These are phyloP conservation scores for Durusdinium trenchii DNA, from an alignment of 73 alveolate genomes.

Conservation along the genomic window DNA sequence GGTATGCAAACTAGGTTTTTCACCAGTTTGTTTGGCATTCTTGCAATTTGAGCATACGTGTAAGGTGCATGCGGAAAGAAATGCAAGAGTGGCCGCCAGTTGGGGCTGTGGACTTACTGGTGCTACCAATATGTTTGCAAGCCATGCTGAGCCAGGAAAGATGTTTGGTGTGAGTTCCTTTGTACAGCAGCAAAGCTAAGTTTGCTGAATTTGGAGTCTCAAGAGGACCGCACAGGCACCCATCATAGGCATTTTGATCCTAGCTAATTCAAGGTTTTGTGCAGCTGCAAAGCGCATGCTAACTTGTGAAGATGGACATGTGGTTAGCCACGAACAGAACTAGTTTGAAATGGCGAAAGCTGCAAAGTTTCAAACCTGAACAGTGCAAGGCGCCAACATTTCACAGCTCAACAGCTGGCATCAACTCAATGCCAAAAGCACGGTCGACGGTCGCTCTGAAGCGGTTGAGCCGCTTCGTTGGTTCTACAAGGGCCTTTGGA, in stretches of 20 bases:
- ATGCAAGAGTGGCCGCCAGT: conserved; percentile 30
- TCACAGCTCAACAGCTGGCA: not conserved
- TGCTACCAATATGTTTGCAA: conserved; percentile 54
- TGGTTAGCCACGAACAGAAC: not conserved
- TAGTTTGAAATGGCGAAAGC: not conserved
- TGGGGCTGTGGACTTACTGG: conserved; percentile 54
- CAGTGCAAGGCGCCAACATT: conserved; percentile 28
- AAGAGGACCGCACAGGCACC: conserved; percentile 9
- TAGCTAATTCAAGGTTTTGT: not conserved
- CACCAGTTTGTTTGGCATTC: too few species aligned
- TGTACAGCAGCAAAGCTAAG: conserved; percentile 7
- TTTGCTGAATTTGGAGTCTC: not conserved
- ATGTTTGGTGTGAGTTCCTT: not conserved
- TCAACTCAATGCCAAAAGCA: too few species aligned
- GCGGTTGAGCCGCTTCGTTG: too few species aligned
- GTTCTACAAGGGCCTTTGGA: too few species aligned
- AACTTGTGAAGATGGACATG: conserved; percentile 32
- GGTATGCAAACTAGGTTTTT: too few species aligned
- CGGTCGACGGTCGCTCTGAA: too few species aligned
- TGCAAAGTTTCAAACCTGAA: not conserved
- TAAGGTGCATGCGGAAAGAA: conserved; percentile 21
- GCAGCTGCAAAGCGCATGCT: not conserved
- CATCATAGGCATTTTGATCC: not conserved
- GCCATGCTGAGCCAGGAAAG: not conserved
- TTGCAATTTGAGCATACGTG: too few species aligned